These are phyloP conservation scores for Globisporangium iwayamae DNA, from an alignment of 352 stramenopile species.

Conservation along the genomic window DNA sequence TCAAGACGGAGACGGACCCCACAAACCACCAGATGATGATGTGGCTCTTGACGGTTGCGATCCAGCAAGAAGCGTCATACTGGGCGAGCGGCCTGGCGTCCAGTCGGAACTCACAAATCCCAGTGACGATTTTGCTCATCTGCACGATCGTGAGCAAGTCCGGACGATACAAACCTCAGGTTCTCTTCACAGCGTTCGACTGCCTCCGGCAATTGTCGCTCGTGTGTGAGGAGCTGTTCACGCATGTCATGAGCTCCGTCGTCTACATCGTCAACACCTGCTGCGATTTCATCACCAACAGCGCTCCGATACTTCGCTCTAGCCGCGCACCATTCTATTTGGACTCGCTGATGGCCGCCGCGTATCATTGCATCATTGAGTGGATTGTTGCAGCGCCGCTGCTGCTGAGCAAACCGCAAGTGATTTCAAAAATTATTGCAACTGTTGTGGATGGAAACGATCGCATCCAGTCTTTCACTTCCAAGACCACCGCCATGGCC, in stretches of 20 bases:
- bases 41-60: conserved; percentile 83
- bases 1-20: conserved; percentile 78
- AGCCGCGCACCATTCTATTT: conserved; percentile 77
- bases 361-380: conserved; percentile 81
- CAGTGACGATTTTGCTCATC: conserved; percentile 81
- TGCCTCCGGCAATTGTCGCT: conserved; percentile 80
- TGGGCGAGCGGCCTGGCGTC: conserved; percentile 79
- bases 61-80: conserved; percentile 83
- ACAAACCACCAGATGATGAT: conserved; percentile 90
- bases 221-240: conserved; percentile 73
- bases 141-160: conserved; percentile 84
- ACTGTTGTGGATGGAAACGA: conserved; percentile 80
- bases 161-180: conserved; percentile 72
- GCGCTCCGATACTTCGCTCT: conserved; percentile 65
- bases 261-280: conserved; percentile 80
- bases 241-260: conserved; percentile 72
- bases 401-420: conserved; percentile 65
- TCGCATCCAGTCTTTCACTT: conserved; percentile 57
- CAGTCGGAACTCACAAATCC: conserved; percentile 81
- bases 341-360: conserved; percentile 75
- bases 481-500: conserved; percentile 42
- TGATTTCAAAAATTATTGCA: conserved; percentile 78
- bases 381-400: conserved; percentile 78
- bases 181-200: conserved; percentile 84
- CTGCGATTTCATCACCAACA: conserved; percentile 85